phyloP scores from a whole-genome alignment of 1,284 basidiomycete species.

The Schizophyllum amplum region DNA sequence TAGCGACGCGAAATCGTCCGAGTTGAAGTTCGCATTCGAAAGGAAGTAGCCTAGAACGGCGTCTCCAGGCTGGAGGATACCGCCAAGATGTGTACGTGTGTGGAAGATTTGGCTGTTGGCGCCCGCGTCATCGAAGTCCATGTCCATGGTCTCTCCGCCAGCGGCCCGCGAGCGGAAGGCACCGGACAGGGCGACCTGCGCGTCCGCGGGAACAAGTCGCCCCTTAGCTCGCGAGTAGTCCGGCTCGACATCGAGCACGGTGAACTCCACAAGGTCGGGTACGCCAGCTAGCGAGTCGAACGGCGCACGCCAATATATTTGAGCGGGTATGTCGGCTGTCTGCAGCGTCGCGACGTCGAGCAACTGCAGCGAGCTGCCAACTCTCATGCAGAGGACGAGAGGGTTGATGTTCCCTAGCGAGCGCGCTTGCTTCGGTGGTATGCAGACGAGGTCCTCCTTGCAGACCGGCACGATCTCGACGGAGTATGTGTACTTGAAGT shows the following conservation, averaged over 20 bases:
- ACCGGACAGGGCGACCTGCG: slow-evolving; percentile 84
- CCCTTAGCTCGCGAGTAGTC: slow-evolving; percentile 55
- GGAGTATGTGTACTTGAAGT: slow-evolving; percentile 97
- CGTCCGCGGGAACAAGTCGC: slow-evolving; percentile 85
- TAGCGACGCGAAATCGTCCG: slow-evolving; percentile 75
- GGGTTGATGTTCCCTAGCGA: slow-evolving; percentile 84
- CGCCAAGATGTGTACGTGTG: slow-evolving; percentile 93
- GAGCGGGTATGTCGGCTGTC: slow-evolving; percentile 70
- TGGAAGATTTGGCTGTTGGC: slow-evolving; percentile 80
- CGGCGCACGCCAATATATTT: slow-evolving; percentile 88
- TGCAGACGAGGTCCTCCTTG: slow-evolving; percentile 94
- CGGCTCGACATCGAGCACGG: slow-evolving; percentile 91
- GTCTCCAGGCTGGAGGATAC: slow-evolving; percentile 93
- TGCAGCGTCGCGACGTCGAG: slow-evolving; percentile 87
- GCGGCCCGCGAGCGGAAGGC: slow-evolving; percentile 52
- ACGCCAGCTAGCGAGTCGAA: slow-evolving; percentile 80
- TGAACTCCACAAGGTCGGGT: slow-evolving; percentile 89
- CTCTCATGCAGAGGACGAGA: slow-evolving; percentile 81
- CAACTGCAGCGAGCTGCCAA: slow-evolving; percentile 89
- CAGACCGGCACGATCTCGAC: slow-evolving; percentile 96
- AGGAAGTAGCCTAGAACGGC: slow-evolving; percentile 89
- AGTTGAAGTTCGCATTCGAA: slow-evolving; percentile 89
- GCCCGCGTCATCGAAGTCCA: slow-evolving; percentile 51
- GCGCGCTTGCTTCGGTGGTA: slow-evolving; percentile 79
- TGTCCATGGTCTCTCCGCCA: slow-evolving; percentile 26